A percentile compares a stretch with the other conserved stretches of the same genome.
phyloP scores from a whole-genome alignment of 2,329 filamentous ascomycete species.

The Septoria petroselini region DNA sequence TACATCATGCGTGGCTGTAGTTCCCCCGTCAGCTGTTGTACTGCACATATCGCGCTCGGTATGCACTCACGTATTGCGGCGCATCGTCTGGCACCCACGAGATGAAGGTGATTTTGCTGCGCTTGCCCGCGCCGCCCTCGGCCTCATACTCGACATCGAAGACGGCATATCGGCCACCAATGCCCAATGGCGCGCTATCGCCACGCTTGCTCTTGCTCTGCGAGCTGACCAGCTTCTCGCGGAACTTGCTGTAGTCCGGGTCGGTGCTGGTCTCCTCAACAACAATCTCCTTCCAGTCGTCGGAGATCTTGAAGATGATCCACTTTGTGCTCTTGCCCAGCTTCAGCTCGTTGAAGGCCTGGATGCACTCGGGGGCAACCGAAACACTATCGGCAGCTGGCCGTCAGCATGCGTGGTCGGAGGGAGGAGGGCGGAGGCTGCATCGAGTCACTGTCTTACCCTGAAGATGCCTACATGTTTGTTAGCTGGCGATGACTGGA shows the following conservation, averaged over 20 bases:
- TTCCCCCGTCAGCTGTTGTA: background rate
- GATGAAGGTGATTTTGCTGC: constrained; percentile 75
- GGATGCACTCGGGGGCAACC: constrained; percentile 68
- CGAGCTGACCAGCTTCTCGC: constrained; percentile 70
- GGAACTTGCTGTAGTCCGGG: constrained; percentile 69
- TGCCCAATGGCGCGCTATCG: constrained; percentile 41
- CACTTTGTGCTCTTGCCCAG: constrained; percentile 73
- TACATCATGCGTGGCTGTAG: constrained; percentile 84
- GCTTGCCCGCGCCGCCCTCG: constrained; percentile 67
- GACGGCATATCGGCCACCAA: constrained; percentile 75
- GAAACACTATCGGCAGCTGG: constrained; percentile 56
- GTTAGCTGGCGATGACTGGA: background rate
- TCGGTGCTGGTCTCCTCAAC: constrained; percentile 69
- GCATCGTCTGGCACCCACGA: constrained; percentile 81
- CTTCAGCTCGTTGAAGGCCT: constrained; percentile 75
- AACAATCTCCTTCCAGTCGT: constrained; percentile 77
- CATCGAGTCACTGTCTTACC: constrained; percentile 21
- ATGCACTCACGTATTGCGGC: constrained; percentile 68
- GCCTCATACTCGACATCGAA: constrained; percentile 80
- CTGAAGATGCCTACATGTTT: constrained; percentile 25
- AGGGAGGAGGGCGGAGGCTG: constrained; percentile 2
- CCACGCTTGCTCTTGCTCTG: constrained; percentile 68
- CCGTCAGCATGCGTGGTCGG: constrained; percentile 7
- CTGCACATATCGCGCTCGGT: background rate
- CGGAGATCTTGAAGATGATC: constrained; percentile 84